phyloP scores from a whole-genome alignment of 805 yeast genomes.

The Metschnikowia bowlesiae region DNA sequence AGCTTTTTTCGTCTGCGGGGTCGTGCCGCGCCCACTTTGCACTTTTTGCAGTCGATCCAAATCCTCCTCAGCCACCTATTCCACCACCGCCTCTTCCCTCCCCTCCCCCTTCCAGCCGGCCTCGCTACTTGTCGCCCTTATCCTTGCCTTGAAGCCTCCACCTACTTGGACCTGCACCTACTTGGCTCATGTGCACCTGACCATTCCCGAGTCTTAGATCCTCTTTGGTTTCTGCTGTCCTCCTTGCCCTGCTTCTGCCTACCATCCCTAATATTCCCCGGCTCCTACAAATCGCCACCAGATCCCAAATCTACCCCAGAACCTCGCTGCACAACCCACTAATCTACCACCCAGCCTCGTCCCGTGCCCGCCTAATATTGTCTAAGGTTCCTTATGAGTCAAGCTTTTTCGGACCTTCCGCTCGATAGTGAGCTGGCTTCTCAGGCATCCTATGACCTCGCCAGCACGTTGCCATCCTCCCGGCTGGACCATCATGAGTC shows the following conservation, averaged over 20 bases:
- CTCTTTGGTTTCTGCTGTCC: too few species aligned
- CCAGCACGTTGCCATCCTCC: slow-evolving; percentile 5
- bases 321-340: background rate
- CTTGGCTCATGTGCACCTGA: too few species aligned
- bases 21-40: slow-evolving; percentile 8
- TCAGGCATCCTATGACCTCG: slow-evolving; percentile 4
- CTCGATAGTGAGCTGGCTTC: slow-evolving; percentile 7
- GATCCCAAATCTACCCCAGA: background rate
- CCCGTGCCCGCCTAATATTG: background rate
- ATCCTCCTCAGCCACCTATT: background rate
- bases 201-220: too few species aligned
- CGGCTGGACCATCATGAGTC: background rate
- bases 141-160: too few species aligned
- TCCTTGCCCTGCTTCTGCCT: background rate
- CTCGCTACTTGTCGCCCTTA: background rate
- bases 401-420: slow-evolving; percentile 8
- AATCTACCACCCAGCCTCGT: background rate
- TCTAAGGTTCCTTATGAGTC: slow-evolving; percentile 4
- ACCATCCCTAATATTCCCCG: background rate
- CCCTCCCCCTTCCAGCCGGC: background rate
- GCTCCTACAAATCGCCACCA: too few species aligned
- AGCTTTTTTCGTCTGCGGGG: background rate
- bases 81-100: background rate
- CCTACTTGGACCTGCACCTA: too few species aligned
- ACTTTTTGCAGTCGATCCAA: slow-evolving; percentile 17